A percentile compares a stretch with the other conserved stretches of the same genome.
Conservation (phyloP, 31 red algal species). For the Endocladia muricata region DNA sequence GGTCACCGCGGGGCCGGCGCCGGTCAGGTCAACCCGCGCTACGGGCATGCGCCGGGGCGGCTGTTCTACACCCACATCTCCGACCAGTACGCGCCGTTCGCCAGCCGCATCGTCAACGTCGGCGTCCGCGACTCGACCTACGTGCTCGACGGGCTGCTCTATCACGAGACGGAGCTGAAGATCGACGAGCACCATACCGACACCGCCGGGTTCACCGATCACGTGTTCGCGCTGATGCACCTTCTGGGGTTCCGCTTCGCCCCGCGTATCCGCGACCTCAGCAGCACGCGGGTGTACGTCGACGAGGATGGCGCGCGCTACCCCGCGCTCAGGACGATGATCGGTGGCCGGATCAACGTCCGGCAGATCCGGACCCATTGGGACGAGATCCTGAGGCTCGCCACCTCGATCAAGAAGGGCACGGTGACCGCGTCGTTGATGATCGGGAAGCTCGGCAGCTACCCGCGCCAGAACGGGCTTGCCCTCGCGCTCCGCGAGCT, state of each 20-base stretch:
- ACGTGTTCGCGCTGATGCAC: background rate
- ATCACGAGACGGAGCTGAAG: background rate
- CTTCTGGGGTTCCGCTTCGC: background rate
- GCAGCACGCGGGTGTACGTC: background rate
- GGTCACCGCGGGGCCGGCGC: background rate
- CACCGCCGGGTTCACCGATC: background rate
- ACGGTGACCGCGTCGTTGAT: background rate
- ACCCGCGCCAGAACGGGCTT: background rate
- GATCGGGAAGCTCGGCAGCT: background rate
- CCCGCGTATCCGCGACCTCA: background rate
- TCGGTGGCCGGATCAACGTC: too few species aligned
- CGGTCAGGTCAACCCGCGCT: background rate
- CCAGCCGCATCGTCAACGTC: background rate
- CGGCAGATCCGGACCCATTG: too few species aligned
- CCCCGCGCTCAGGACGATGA: too few species aligned
- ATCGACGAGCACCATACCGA: background rate
- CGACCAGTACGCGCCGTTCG: background rate
- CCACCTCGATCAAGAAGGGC: background rate
- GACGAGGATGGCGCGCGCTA: too few species aligned
- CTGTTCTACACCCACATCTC: background rate
- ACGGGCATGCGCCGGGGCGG: background rate
- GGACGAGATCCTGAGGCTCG: background rate
- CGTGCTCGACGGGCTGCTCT: background rate
- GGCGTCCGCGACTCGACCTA: background rate
- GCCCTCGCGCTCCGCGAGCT: background rate